Evolutionary conservation across 2,329 filamentous ascomycete species (phyloP).

Genomic region (Xylariaceae sp.): DNA sequence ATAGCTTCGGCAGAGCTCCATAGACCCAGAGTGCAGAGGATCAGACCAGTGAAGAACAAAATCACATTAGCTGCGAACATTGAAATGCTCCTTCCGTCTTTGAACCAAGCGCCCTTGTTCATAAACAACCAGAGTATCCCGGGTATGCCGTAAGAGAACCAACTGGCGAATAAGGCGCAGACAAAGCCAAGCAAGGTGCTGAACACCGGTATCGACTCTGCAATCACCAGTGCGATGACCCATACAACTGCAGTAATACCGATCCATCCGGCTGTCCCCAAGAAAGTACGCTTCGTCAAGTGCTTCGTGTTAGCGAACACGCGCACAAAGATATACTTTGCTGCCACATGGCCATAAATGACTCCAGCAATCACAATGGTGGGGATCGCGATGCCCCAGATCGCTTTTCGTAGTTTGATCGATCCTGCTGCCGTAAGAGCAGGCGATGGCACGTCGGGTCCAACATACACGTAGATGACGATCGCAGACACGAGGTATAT

Average conservation of each 20-base stretch:
- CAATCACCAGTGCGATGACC: slow-evolving; percentile 62
- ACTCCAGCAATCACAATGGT: slow-evolving; percentile 69
- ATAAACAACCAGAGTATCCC: slow-evolving; percentile 46
- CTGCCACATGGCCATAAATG: slow-evolving; percentile 63
- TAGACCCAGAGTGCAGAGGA: slow-evolving; percentile 34
- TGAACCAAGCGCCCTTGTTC: slow-evolving; percentile 38
- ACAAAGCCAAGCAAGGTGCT: slow-evolving; percentile 61
- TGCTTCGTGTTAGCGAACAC: slow-evolving; percentile 57
- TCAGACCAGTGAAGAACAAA: slow-evolving; percentile 29
- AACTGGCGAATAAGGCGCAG: slow-evolving; percentile 58
- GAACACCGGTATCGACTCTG: slow-evolving; percentile 67
- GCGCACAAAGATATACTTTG: slow-evolving; percentile 62
- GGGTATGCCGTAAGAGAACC: slow-evolving; percentile 57
- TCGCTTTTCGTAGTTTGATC: slow-evolving; percentile 53
- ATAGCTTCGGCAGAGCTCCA: slow-evolving; percentile 37
- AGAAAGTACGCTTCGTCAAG: slow-evolving; percentile 44
- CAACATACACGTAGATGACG: slow-evolving; percentile 65
- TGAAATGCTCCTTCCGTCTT: slow-evolving; percentile 24
- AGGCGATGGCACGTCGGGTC: slow-evolving; percentile 57
- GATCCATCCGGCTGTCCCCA: slow-evolving; percentile 54
- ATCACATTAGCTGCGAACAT: slow-evolving; percentile 29
- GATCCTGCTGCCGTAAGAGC: slow-evolving; percentile 59
- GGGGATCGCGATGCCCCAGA: slow-evolving; percentile 64
- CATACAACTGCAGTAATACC: slow-evolving; percentile 51
- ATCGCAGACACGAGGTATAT: slow-evolving; percentile 62